Base-by-base conservation (phyloP, 768 basidiomycete genomes). In the Gloeostereum incarnatum region DNA sequence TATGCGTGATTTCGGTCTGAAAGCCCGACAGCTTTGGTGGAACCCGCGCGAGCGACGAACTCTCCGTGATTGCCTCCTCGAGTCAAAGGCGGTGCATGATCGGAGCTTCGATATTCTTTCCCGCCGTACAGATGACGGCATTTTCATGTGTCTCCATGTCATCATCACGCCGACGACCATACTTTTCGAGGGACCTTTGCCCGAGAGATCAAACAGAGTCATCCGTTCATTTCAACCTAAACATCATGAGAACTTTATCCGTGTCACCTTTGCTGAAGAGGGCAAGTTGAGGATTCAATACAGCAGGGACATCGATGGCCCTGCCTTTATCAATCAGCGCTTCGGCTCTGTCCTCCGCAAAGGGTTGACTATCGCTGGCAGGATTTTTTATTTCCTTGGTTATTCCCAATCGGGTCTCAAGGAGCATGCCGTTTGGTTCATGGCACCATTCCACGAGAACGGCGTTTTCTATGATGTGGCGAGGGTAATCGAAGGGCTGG, bases 381-480 rank as follows among this genome's bases (percentile, higher is more conserved):
- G 73, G 23, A 48, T 50, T 6, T 85, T 82, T 47, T 44, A 66
- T 1, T 84, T 83, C 48, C 62, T 87, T 10, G 82, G 77, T 0
- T 85, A 84, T 54, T 83, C 81, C 0, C 78, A 77, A 47, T 84
- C 81, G 3, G 78, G 82, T 0, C 58, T 85, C n/a, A 81, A 78
- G 44, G 73, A 78, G 34, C 75, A 77, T 44, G 57, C 73, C 16
- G 73, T 77, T 2, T 78, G 74, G 75, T 84, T 85, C 46, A 71
- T 82, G 16, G 73, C 65, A 39, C 61, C 66, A 6, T 83, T 83
- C 51, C 39, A 31, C 6, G 21, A 45, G 2, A 40, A 51, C 22
- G 54, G 58, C 3, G 26, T 16, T 3, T n/a, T 63, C 3, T 43
- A 68, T 31, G 58, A 64, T 33, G 74, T 79, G 3, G 33, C 52